These are phyloP conservation scores for Yarrowia bubula DNA, from an alignment of 805 yeast species.

Conservation along the genomic window DNA sequence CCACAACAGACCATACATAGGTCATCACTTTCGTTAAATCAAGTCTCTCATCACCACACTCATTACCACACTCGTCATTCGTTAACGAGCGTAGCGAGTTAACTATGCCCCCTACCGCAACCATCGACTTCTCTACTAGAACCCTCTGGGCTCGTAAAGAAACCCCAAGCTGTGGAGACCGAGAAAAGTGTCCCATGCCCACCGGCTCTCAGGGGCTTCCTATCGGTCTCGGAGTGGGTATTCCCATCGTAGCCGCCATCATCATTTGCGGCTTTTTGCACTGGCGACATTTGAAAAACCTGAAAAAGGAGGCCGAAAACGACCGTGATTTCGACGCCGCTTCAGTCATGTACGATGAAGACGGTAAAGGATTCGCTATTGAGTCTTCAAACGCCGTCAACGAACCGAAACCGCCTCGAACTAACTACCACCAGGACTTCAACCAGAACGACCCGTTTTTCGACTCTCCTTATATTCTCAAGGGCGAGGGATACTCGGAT, in stretches of 20 bases:
- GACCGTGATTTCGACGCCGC: slow-evolving; percentile 41
- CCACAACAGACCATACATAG: no score
- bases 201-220: slow-evolving; percentile 31
- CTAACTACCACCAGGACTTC: slow-evolving; percentile 12
- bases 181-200: slow-evolving; percentile 32
- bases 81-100: no score
- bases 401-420: background rate
- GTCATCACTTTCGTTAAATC: no score
- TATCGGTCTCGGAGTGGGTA: slow-evolving; percentile 43
- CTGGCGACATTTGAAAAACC: slow-evolving; percentile 37
- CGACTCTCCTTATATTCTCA: slow-evolving; percentile 17
- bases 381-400: background rate
- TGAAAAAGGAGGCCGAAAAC: slow-evolving; percentile 40
- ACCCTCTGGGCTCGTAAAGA: slow-evolving; percentile 14
- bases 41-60: no score
- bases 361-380: background rate
- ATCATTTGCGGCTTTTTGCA: slow-evolving; percentile 38
- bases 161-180: slow-evolving; percentile 22
- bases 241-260: slow-evolving; percentile 41
- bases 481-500: slow-evolving; percentile 16
- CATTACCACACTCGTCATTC: background rate
- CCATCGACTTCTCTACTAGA: background rate
- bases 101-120: background rate
- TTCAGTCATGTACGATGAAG: slow-evolving; percentile 35
- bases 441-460: slow-evolving; percentile 21